Percentiles rank a stretch among this genome's conserved stretches.
phyloP scores from a whole-genome alignment of 257 asterid genomes.

The Thymus quinquecostatus region DNA sequence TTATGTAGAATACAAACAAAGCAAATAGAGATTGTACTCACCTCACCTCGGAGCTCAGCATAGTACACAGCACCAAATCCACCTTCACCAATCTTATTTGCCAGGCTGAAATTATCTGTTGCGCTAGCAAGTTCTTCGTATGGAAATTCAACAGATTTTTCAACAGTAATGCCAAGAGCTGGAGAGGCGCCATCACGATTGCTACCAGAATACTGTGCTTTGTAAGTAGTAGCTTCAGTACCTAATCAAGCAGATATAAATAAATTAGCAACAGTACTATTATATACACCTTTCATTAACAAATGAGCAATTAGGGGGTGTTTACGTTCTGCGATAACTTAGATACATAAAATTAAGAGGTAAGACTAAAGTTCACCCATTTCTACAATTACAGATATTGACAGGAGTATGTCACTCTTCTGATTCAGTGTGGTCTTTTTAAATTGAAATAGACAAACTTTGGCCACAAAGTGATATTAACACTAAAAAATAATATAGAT shows the following conservation, averaged over 20 bases:
- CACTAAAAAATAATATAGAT: too few relatives aligned
- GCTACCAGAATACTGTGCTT: slow-evolving; percentile 45
- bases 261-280: slow-evolving; percentile 2
- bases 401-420: too few relatives aligned
- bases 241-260: slow-evolving; percentile 36
- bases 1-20: neutral
- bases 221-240: slow-evolving; percentile 37
- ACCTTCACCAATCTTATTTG: slow-evolving; percentile 94
- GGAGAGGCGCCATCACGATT: slow-evolving; percentile 52
- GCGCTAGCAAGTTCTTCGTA: slow-evolving; percentile 93
- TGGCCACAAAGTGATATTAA: too few relatives aligned
- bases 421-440: too few relatives aligned
- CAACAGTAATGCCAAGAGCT: slow-evolving; percentile 72
- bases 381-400: too few relatives aligned
- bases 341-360: too few relatives aligned
- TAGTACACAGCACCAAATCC: slow-evolving; percentile 97
- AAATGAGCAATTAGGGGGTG: neutral
- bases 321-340: too few relatives aligned
- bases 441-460: neutral
- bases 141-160: slow-evolving; percentile 89
- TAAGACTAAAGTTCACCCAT: too few relatives aligned
- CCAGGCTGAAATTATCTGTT: slow-evolving; percentile 79
- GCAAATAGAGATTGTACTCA: slow-evolving; percentile 39
- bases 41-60: slow-evolving; percentile 99
- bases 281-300: neutral